These are phyloP conservation scores for Raddia distichophylla DNA, from an alignment of 176 grass and related monocot genomes.

Conservation along the genomic window DNA sequence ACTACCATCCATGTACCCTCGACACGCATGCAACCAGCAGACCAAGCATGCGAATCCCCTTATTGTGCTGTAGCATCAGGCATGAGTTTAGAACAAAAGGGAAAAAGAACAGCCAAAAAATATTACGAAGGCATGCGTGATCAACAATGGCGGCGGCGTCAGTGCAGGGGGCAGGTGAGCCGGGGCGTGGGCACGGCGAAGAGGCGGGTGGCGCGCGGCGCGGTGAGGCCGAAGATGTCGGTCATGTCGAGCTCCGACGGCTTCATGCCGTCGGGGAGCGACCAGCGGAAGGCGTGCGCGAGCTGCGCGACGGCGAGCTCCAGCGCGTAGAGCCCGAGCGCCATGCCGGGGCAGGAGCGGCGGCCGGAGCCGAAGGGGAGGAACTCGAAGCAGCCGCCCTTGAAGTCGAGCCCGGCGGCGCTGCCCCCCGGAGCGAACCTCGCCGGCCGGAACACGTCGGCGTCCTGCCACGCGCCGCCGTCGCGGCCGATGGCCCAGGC, in stretches of 20 bases:
- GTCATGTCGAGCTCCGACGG: conserved; percentile 85
- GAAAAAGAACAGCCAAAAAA: not conserved
- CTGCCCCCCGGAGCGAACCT: conserved; percentile 54
- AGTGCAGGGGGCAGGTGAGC: conserved; percentile 51
- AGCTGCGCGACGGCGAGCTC: conserved; percentile 76
- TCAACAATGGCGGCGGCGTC: not conserved
- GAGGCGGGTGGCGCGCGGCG: conserved; percentile 69
- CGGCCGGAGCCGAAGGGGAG: conserved; percentile 85
- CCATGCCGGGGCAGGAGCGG: conserved; percentile 74
- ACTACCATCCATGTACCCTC: conserved; percentile 11
- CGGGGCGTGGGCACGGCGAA: conserved; percentile 66
- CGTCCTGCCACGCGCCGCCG: conserved; percentile 65
- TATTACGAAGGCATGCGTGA: not conserved
- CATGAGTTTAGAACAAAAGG: not conserved
- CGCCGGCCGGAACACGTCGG: conserved; percentile 63
- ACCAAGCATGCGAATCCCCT: not conserved
- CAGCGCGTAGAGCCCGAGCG: conserved; percentile 65
- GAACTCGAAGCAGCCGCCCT: conserved; percentile 89
- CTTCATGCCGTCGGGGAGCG: conserved; percentile 72
- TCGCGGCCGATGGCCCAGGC: conserved; percentile 83
- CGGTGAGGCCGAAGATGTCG: conserved; percentile 88
- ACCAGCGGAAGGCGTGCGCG: conserved; percentile 76
- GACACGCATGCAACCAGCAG: not conserved
- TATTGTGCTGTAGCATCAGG: conserved; percentile 32
- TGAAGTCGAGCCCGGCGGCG: conserved; percentile 64